Conservation (phyloP, 257 asterid genomes). For the Nicotiana paniculata region DNA sequence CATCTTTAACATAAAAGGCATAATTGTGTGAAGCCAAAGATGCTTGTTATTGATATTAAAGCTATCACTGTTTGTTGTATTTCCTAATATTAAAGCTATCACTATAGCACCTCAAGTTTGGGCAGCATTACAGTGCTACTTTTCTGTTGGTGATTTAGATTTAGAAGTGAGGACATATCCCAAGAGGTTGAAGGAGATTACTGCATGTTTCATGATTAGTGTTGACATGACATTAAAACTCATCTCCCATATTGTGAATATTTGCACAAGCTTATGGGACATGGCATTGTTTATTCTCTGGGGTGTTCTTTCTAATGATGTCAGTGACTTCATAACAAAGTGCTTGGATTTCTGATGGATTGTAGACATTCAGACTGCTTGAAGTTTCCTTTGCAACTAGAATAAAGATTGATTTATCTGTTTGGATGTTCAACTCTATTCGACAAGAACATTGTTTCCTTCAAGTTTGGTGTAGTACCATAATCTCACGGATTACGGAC, state of each 20-base stretch:
- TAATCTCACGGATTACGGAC: too few relatives aligned
- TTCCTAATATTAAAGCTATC: too few relatives aligned
- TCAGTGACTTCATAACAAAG: slow-evolving; percentile 44
- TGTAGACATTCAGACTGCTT: slow-evolving; percentile 7
- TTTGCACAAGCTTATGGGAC: slow-evolving; percentile 34
- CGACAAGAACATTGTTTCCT: too few relatives aligned
- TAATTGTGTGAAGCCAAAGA: too few relatives aligned
- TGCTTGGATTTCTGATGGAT: slow-evolving; percentile 53
- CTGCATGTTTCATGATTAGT: slow-evolving; percentile 57
- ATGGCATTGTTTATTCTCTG: slow-evolving; percentile 49
- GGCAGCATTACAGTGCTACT: background rate
- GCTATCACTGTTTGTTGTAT: too few relatives aligned
- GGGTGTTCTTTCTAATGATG: slow-evolving; percentile 51
- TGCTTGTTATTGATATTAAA: too few relatives aligned
- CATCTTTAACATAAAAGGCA: too few relatives aligned
- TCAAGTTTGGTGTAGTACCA: too few relatives aligned
- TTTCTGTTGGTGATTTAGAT: slow-evolving; percentile 25
- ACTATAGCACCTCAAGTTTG: slow-evolving; percentile 32
- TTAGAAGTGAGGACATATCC: slow-evolving; percentile 19
- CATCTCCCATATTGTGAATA: slow-evolving; percentile 41
- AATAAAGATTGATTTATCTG: too few relatives aligned
- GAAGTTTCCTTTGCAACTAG: too few relatives aligned
- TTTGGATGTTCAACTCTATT: too few relatives aligned
- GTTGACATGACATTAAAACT: slow-evolving; percentile 44
- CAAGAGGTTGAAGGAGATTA: slow-evolving; percentile 50